A percentile compares a stretch with the other conserved stretches of the same genome.
Evolutionary conservation across 1,284 basidiomycete species (phyloP).

Genomic region (Pulveroboletus sp.): DNA sequence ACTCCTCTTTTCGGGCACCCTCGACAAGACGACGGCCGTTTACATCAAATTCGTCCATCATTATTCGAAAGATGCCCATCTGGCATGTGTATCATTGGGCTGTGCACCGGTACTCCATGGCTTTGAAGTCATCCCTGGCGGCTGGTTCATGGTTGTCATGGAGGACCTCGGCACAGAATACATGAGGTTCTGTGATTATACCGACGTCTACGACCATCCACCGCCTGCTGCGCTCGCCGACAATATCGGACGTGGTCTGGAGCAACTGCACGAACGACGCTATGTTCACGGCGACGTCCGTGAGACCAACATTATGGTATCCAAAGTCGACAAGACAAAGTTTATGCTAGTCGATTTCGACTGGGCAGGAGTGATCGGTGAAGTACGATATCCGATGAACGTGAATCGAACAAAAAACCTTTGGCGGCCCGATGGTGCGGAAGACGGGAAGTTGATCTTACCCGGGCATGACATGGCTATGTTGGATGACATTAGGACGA

Average conservation of each 20-base stretch:
- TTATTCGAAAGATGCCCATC: neutral
- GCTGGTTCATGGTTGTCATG: conserved; percentile 4
- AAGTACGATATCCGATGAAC: neutral
- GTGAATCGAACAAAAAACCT: too few relatives aligned
- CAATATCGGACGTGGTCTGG: neutral
- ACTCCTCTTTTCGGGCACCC: neutral
- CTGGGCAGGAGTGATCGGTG: neutral
- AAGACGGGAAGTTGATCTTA: neutral
- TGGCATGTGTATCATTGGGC: neutral
- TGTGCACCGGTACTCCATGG: neutral
- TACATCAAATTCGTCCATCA: neutral
- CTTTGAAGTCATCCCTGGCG: neutral
- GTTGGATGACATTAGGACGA: neutral
- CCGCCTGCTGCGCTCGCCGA: too few relatives aligned
- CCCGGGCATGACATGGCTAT: neutral
- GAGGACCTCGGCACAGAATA: neutral
- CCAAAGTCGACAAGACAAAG: neutral
- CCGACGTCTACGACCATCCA: neutral
- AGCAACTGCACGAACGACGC: too few relatives aligned
- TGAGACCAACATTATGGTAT: neutral
- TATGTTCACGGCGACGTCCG: neutral
- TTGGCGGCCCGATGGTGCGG: neutral
- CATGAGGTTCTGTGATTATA: too few relatives aligned
- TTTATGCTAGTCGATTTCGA: neutral
- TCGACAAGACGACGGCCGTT: neutral